A percentile compares a stretch with the other conserved stretches of the same genome.
phyloP scores from a whole-genome alignment of 192 early-diverging fungal species.

The Dissophora ornata region DNA sequence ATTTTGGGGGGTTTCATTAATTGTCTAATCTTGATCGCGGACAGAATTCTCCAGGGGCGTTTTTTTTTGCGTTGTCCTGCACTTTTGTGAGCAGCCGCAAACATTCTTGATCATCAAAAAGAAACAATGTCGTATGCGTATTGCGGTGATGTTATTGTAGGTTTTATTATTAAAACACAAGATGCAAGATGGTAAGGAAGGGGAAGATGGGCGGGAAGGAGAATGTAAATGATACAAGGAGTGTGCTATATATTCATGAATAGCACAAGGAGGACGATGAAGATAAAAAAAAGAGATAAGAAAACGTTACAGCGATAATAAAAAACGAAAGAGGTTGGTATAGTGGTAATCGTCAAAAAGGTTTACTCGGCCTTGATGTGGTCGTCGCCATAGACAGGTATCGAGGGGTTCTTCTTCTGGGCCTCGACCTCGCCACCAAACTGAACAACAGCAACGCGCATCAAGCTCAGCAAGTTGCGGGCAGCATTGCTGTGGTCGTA shows the following conservation, averaged over 20 bases:
- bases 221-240: conserved; percentile 20
- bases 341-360: background rate
- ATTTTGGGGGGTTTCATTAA: too few relatives aligned
- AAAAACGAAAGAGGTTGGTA: background rate
- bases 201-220: conserved; percentile 4
- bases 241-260: conserved; percentile 19
- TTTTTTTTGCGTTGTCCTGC: too few relatives aligned
- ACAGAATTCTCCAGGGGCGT: too few relatives aligned
- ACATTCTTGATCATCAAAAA: too few relatives aligned
- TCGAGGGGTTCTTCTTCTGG: conserved; percentile 56
- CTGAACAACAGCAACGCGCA: conserved; percentile 76
- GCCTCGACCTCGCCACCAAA: conserved; percentile 63
- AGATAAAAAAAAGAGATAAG: background rate
- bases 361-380: conserved; percentile 44
- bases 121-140: too few relatives aligned
- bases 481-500: conserved; percentile 96
- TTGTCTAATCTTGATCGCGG: too few relatives aligned
- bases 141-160: too few relatives aligned
- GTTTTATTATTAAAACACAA: conserved; percentile 7
- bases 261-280: conserved; percentile 21
- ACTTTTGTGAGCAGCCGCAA: too few relatives aligned
- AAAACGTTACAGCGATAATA: background rate
- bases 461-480: conserved; percentile 85
- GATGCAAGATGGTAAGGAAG: conserved; percentile 1
- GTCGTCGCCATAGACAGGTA: conserved; percentile 40